Evolutionary conservation across 139 green algal species (phyloP).

Genomic region (Closterium sp.): DNA sequence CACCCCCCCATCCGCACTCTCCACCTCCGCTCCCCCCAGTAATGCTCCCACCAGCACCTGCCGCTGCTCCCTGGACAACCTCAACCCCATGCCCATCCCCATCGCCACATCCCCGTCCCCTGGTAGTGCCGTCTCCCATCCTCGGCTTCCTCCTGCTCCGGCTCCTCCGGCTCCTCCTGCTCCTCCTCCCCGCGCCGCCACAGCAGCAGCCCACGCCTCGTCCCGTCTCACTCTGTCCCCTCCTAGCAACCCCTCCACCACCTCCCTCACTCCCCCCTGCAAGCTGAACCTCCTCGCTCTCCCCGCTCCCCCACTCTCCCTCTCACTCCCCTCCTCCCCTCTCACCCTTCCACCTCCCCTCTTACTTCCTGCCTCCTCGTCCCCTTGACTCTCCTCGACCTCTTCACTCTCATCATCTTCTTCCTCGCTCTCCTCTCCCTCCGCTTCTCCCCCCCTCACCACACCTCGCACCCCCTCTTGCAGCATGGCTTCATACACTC

Average conservation of each 20-base stretch:
- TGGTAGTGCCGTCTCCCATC: not conserved
- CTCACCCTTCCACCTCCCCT: too few species aligned
- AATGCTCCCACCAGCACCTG: constrained; percentile 11
- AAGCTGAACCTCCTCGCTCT: not conserved
- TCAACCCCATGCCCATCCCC: too few species aligned
- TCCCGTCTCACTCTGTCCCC: not conserved
- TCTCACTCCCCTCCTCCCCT: not conserved
- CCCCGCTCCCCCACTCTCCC: not conserved
- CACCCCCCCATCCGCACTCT: not conserved
- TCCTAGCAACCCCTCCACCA: not conserved
- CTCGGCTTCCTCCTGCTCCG: not conserved
- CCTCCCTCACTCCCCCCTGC: not conserved
- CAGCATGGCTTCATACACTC: constrained; percentile 1
- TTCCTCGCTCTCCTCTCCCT: not conserved
- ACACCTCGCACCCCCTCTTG: not conserved
- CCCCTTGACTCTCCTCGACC: not conserved
- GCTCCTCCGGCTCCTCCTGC: not conserved
- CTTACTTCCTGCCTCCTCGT: too few species aligned
- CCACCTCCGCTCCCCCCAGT: not conserved
- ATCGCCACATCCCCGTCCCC: not conserved
- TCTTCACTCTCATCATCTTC: not conserved
- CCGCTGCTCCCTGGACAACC: constrained; percentile 14
- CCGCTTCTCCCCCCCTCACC: not conserved
- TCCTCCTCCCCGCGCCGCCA: not conserved
- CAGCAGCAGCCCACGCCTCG: not conserved